phyloP scores from a whole-genome alignment of 2,329 filamentous ascomycete genomes.

The Alternaria angustiovoidea region DNA sequence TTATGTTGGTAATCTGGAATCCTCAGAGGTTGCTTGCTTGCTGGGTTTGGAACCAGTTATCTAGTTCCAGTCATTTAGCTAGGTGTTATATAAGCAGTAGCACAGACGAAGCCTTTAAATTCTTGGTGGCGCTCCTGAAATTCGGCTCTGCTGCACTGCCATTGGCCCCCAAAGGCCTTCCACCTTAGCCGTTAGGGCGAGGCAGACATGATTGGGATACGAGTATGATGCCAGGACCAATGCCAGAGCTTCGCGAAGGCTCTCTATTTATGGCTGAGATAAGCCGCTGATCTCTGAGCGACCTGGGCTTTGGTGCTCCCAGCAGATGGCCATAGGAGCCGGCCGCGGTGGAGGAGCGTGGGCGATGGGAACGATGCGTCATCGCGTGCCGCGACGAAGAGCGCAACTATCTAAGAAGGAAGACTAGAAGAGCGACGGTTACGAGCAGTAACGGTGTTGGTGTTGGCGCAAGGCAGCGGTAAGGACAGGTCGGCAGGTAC shows the following conservation, averaged over 20 bases:
- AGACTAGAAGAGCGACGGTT: slow-evolving; percentile 1
- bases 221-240: slow-evolving; percentile 1
- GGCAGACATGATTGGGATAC: slow-evolving; percentile 21
- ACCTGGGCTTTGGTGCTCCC: slow-evolving; percentile 3
- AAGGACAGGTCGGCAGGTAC: slow-evolving; percentile 1
- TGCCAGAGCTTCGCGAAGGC: neutral
- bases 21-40: no score
- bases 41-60: neutral
- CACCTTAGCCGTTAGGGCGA: slow-evolving; percentile 12
- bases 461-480: neutral
- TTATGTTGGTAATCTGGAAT: neutral
- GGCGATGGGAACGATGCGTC: neutral
- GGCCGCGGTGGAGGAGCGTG: neutral
- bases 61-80: neutral
- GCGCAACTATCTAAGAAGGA: neutral
- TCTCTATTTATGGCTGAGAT: slow-evolving; percentile 17
- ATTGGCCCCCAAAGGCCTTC: slow-evolving; percentile 12
- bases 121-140: slow-evolving; percentile 11
- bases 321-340: neutral
- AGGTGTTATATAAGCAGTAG: slow-evolving; percentile 6
- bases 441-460: neutral
- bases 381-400: neutral
- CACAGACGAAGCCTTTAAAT: slow-evolving; percentile 2
- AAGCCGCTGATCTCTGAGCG: slow-evolving; percentile 6
- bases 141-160: slow-evolving; percentile 13